Percentiles rank a stretch among this genome's conserved stretches.
phyloP scores from a whole-genome alignment of 1,139 yeast genomes.

The Debaryomyces udenii region DNA sequence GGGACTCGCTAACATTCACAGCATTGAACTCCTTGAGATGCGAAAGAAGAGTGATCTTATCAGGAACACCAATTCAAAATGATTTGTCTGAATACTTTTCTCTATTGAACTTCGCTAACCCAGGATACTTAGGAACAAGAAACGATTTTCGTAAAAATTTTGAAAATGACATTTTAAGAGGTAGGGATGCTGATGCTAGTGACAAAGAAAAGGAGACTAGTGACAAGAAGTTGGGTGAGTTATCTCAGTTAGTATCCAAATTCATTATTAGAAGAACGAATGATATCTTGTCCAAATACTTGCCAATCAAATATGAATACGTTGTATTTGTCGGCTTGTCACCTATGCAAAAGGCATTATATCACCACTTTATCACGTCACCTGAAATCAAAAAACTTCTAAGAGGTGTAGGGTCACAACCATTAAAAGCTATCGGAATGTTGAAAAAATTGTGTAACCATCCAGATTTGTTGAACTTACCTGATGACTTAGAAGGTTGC shows the following conservation, averaged over 20 bases:
- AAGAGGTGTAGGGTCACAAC: slow-evolving; percentile 78
- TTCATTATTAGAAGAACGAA: slow-evolving; percentile 95
- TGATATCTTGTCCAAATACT: slow-evolving; percentile 88
- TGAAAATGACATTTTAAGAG: slow-evolving; percentile 77
- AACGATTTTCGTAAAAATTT: slow-evolving; percentile 81
- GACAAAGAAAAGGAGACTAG: slow-evolving; percentile 77
- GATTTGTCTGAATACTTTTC: slow-evolving; percentile 96
- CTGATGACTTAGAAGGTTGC: slow-evolving; percentile 74
- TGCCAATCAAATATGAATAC: slow-evolving; percentile 95
- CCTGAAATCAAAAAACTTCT: slow-evolving; percentile 74
- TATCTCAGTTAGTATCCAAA: slow-evolving; percentile 78
- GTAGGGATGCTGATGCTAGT: slow-evolving; percentile 89
- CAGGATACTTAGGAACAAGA: slow-evolving; percentile 87
- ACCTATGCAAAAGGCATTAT: slow-evolving; percentile 73
- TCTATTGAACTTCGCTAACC: slow-evolving; percentile 87
- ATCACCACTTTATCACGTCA: slow-evolving; percentile 75
- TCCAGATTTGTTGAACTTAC: slow-evolving; percentile 80
- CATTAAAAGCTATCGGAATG: slow-evolving; percentile 86
- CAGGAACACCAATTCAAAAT: slow-evolving; percentile 98
- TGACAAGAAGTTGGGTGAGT: slow-evolving; percentile 68
- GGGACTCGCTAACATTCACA: slow-evolving; percentile 90
- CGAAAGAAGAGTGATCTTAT: slow-evolving; percentile 84
- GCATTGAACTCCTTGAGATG: slow-evolving; percentile 83
- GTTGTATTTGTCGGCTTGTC: slow-evolving; percentile 87
- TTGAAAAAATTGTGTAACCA: slow-evolving; percentile 91